Base-by-base conservation (phyloP, 371 early-diverging fungal species). In the Circinella umbellata region DNA sequence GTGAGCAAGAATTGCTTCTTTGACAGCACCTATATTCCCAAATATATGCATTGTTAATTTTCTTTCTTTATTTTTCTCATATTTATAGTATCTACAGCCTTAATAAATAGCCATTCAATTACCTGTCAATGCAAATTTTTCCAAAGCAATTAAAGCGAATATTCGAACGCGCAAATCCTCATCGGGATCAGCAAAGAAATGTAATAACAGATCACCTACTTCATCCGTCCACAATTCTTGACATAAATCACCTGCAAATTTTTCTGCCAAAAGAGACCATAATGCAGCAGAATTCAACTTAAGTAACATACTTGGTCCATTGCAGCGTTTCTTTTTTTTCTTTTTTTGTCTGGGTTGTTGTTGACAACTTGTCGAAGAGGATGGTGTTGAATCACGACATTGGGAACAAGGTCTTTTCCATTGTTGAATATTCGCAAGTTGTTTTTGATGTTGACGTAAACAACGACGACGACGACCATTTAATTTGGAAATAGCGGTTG, bases 81-180 rank as follows among this genome's bases (percentile, higher is more conserved):
- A 20, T 15, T 1, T 54, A 54, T n/a, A 54, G 27, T 18, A 27
- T 20, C 6, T 15, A 34, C 38, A 47, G 11, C 3, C 47, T 3
- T 3, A 47, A 47, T 47, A 47, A 9, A 47, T 11, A 47, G 27
- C 27, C 27, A 47, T 11, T 69, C 46, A 18, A 37, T 60, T 78
- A 79, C 84, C 81, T 63, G 85, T 84, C 27, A 79, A 49, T 9
- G 85, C 76, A 68, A 85, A 85, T 27, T 82, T 85, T 37, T 85
- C 85, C 20, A 85, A 67, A 5, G 85, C 85, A 61, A 82, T 61
- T 20, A 85, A 64, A 18, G 80, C 68, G 68, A 78, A 81, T 0
- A 79, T 63, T 1, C 85, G 76, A 4, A 81, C 82, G 34, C 64
- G 70, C 9, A 75, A 48, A 46, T 80, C 77, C 35, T 80, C 80